Evolutionary conservation across 2,329 filamentous ascomycete genomes (phyloP), one percentile per base, ranked within the genome.

Genomic region (Fusarium gaditjirri): DNA sequence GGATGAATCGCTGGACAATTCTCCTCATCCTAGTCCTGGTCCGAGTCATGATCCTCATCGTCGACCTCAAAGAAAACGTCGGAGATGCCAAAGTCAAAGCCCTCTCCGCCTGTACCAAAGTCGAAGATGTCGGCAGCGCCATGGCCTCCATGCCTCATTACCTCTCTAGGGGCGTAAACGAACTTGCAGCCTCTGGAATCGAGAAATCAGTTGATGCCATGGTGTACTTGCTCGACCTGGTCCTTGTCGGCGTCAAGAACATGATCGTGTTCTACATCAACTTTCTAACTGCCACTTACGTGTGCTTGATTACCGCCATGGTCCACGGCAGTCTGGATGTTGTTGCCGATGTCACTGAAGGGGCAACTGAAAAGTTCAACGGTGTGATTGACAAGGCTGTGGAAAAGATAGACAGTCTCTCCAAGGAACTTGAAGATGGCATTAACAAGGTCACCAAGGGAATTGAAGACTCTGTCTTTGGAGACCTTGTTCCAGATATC

Each of bases 141-240:
- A 95, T 99, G 94, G 96, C 95, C 42, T 98, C 96, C 41, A 97
- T 98, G 94, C 96, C 96, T 63, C 93, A 98, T 82, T 98, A 97
- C 83, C 91, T 98, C 80, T 93, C 95, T 4, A 86, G 88, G 56
- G 96, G 96, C 60, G 91, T 98, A 79, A 99, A 99, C 83, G 89
- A 94, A 65, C 84, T 98, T 75, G 92, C 94, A 12, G 93, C 94
- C 36, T 87, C 87, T 52, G 92, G 93, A 61, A 91, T 98, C 74
- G 93, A 95, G 75, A 91, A 92, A 75, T 90, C 94, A 13, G 90
- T 98, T 72, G 88, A 90, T 70, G 95, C 90, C 53, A 88, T 98
- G 80, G 93, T 96, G 81, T 86, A 90, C 44, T 90, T 96, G 83
- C 87, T 98, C 55, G 86, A 91, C 68, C 86, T 98, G 79, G 91